Percentiles rank a stretch among this genome's conserved stretches.
phyloP scores from a whole-genome alignment of 352 stramenopile genomes.

The Peronospora farinosa region DNA sequence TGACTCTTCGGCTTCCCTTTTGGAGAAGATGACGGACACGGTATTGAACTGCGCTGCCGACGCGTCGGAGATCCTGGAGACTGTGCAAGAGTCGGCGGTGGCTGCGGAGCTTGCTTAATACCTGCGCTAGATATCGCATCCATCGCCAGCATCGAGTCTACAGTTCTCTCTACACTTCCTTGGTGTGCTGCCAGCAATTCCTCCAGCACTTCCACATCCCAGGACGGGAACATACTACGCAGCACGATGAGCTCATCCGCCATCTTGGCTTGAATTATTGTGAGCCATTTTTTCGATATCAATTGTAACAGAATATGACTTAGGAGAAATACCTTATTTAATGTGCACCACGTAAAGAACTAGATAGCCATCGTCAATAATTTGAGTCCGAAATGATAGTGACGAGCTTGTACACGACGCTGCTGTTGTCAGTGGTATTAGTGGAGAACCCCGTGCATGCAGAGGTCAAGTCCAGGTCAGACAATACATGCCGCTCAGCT shows the following conservation, averaged over 20 bases:
- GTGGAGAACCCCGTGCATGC: slow-evolving; percentile 12
- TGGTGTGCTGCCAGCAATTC: slow-evolving; percentile 64
- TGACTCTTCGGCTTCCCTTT: slow-evolving; percentile 12
- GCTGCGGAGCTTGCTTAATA: background rate
- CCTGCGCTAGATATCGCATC: slow-evolving; percentile 26
- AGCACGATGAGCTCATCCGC: slow-evolving; percentile 56
- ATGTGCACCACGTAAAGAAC: too few species aligned
- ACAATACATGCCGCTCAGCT: slow-evolving; percentile 48
- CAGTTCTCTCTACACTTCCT: slow-evolving; percentile 62
- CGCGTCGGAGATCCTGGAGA: slow-evolving; percentile 4
- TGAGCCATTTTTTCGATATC: slow-evolving; percentile 10
- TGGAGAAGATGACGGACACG: slow-evolving; percentile 15
- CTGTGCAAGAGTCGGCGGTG: slow-evolving; percentile 16
- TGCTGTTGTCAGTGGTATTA: slow-evolving; percentile 22
- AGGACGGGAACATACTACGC: slow-evolving; percentile 68
- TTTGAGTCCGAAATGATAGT: slow-evolving; percentile 9
- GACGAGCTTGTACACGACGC: slow-evolving; percentile 8
- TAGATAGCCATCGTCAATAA: too few species aligned
- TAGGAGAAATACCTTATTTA: too few species aligned
- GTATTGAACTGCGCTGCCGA: slow-evolving; percentile 9
- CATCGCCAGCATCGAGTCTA: slow-evolving; percentile 72
- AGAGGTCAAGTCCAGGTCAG: slow-evolving; percentile 26
- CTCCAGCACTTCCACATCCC: slow-evolving; percentile 51
- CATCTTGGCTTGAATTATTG: slow-evolving; percentile 31
- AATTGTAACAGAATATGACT: slow-evolving; percentile 1